These are phyloP conservation scores for Pichia sp. DNA, from an alignment of 1,139 yeast genomes.

Conservation along the genomic window DNA sequence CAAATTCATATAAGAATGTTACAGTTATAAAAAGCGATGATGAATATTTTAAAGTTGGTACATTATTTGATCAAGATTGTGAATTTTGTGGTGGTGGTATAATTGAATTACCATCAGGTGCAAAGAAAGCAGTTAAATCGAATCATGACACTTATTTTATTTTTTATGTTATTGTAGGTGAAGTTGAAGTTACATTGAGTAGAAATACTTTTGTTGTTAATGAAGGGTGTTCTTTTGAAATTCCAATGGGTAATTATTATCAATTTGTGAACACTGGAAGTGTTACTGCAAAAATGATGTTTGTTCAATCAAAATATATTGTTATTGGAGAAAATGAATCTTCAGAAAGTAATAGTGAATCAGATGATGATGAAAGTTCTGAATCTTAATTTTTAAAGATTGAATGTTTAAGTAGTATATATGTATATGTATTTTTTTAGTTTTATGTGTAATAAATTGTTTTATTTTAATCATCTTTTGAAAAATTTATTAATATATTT, in stretches of 20 bases:
- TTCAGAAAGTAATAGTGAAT: constrained; percentile 6
- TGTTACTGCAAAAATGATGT: constrained; percentile 57
- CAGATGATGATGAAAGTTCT: constrained; percentile 5
- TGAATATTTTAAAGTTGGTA: constrained; percentile 58
- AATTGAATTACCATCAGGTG: constrained; percentile 59
- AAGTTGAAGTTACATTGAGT: constrained; percentile 60
- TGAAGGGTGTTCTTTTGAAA: constrained; percentile 72
- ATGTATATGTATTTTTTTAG: too few species aligned
- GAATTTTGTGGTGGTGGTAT: constrained; percentile 74
- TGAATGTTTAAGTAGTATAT: too few species aligned
- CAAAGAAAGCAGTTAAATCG: constrained; percentile 55
- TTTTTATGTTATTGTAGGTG: constrained; percentile 69
- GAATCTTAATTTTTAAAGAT: not conserved
- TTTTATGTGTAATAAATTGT: too few species aligned
- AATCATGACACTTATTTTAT: constrained; percentile 66
- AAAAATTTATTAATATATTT: too few species aligned
- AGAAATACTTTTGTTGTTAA: constrained; percentile 56
- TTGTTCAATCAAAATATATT: constrained; percentile 58
- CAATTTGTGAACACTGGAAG: constrained; percentile 56
- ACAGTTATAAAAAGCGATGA: constrained; percentile 38
- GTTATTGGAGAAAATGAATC: constrained; percentile 26
- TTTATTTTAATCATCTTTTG: too few species aligned
- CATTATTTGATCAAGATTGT: constrained; percentile 60
- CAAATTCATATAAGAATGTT: constrained; percentile 48
- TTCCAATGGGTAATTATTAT: constrained; percentile 73